Evolutionary conservation across 371 early-diverging fungal genomes (phyloP).

Genomic region (Mortierella sp.): DNA sequence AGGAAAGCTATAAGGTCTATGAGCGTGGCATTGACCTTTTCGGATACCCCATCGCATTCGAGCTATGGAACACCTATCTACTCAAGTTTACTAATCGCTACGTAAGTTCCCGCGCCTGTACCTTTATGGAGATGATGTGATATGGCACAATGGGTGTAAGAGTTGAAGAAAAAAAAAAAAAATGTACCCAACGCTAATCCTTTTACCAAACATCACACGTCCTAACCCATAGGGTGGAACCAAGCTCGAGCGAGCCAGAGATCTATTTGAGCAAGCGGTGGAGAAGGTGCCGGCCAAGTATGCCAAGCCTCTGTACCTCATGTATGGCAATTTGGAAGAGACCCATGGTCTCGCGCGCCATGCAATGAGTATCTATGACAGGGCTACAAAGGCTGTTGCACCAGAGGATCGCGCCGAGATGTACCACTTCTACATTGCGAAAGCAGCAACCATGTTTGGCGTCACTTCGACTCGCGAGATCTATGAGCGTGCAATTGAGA

Average conservation of each 20-base stretch:
- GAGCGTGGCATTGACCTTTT: conserved; percentile 97
- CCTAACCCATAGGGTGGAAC: conserved; percentile 67
- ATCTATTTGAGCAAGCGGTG: conserved; percentile 95
- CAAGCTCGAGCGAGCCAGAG: conserved; percentile 93
- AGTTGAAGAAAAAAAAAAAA: no score
- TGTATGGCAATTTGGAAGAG: conserved; percentile 96
- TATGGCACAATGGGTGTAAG: background rate
- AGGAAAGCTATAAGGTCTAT: conserved; percentile 94
- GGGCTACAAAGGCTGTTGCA: conserved; percentile 84
- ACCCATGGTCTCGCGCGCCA: conserved; percentile 91
- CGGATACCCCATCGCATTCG: conserved; percentile 96
- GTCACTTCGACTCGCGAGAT: conserved; percentile 88
- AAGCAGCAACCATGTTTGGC: conserved; percentile 89
- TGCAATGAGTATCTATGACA: conserved; percentile 93
- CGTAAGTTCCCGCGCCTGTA: conserved; percentile 56
- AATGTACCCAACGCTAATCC: no score
- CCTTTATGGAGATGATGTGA: no score
- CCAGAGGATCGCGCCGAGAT: conserved; percentile 83
- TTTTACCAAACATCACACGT: no score
- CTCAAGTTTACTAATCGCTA: conserved; percentile 87
- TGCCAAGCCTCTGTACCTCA: conserved; percentile 87
- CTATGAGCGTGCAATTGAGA: conserved; percentile 90
- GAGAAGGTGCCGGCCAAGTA: conserved; percentile 88
- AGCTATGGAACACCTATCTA: conserved; percentile 97
- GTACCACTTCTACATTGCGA: conserved; percentile 91